A percentile compares a stretch with the other conserved stretches of the same genome.
These are phyloP conservation scores for Podospora australis DNA, from an alignment of 495 filamentous ascomycete genomes.

Conservation along the genomic window DNA sequence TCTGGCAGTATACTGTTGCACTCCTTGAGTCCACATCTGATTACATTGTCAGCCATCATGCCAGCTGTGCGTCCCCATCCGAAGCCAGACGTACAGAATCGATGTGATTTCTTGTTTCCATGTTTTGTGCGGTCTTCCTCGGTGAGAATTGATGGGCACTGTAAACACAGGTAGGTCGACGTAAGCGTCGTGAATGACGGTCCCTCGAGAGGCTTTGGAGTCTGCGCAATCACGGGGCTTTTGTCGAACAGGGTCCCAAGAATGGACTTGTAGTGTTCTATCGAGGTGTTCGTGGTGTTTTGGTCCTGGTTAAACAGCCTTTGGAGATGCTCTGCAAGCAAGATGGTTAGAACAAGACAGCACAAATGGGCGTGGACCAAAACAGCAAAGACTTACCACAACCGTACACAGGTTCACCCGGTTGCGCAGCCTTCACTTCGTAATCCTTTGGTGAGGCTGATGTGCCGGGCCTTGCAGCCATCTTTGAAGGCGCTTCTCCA, in stretches of 20 bases:
- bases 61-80: no score
- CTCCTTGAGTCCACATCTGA: conserved; percentile 81
- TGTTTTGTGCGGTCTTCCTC: conserved; percentile 53
- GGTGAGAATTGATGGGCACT: conserved; percentile 55
- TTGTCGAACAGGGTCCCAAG: conserved; percentile 45
- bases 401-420: conserved; percentile 47
- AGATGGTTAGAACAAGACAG: conserved; percentile 15
- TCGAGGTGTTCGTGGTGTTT: conserved; percentile 43
- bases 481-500: conserved; percentile 8
- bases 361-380: not conserved
- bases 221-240: conserved; percentile 43
- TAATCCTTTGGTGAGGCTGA: conserved; percentile 48
- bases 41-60: not conserved
- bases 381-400: conserved; percentile 39
- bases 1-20: conserved; percentile 73
- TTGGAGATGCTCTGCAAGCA: conserved; percentile 45
- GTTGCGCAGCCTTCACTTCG: conserved; percentile 45
- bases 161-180: conserved; percentile 62
- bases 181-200: conserved; percentile 44
- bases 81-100: conserved; percentile 58
- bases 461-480: conserved; percentile 41
- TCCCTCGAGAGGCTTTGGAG: conserved; percentile 40
- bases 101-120: conserved; percentile 51
- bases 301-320: conserved; percentile 44
- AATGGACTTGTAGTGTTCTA: conserved; percentile 49